Conservation (phyloP, 176 grass and related monocot species). For the Leersia perrieri region DNA sequence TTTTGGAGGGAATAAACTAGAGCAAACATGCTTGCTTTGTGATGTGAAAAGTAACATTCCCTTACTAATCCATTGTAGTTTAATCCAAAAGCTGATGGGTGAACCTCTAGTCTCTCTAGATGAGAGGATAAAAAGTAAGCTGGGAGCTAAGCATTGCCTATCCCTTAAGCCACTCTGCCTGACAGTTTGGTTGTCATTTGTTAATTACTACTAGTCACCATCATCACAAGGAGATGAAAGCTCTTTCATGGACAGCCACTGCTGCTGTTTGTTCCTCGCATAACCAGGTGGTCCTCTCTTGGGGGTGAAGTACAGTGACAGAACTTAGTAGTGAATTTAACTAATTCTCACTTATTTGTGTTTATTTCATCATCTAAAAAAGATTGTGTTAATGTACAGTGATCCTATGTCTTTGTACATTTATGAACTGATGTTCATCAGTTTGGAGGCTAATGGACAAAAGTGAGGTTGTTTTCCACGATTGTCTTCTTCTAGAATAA, state of each 20-base stretch:
- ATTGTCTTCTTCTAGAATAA: slow-evolving; percentile 31
- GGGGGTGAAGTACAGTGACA: slow-evolving; percentile 21
- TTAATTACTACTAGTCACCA: slow-evolving; percentile 51
- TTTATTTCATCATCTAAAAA: neutral
- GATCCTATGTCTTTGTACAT: neutral
- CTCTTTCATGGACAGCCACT: slow-evolving; percentile 33
- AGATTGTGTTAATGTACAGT: neutral
- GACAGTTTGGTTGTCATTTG: slow-evolving; percentile 34
- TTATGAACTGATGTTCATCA: slow-evolving; percentile 15
- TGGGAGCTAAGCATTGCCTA: slow-evolving; percentile 44
- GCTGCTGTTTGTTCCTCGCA: slow-evolving; percentile 26
- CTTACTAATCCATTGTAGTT: slow-evolving; percentile 35
- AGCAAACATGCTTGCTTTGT: slow-evolving; percentile 45
- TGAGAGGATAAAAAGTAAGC: slow-evolving; percentile 46
- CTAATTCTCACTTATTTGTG: neutral
- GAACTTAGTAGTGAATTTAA: neutral
- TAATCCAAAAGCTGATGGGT: slow-evolving; percentile 41
- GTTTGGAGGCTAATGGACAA: slow-evolving; percentile 23
- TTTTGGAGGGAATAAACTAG: slow-evolving; percentile 39
- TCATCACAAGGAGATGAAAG: slow-evolving; percentile 41
- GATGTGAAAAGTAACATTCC: slow-evolving; percentile 40
- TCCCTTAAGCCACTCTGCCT: slow-evolving; percentile 27
- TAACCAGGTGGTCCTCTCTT: slow-evolving; percentile 19
- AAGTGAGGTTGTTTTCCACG: slow-evolving; percentile 30
- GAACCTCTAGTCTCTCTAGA: slow-evolving; percentile 20